Base-by-base conservation (phyloP, 2,329 filamentous ascomycete species). In the Aspergillus flavus region DNA sequence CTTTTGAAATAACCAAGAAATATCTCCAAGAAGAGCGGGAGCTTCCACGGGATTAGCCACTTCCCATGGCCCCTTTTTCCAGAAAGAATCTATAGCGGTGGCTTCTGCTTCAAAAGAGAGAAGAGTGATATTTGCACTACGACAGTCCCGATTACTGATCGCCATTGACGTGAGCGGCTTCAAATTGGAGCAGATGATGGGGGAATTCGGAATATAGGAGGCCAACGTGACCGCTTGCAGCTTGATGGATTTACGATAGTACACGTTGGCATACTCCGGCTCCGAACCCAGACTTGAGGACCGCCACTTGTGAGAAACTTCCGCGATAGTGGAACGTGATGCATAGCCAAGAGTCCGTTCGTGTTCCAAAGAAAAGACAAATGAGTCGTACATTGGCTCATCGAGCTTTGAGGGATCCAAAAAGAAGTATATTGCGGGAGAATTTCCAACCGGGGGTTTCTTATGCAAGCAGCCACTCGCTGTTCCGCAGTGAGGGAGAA, bases 401-500 rank as follows among this genome's bases (percentile, higher is more conserved):
- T 82, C 82, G 41, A 83, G 78, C 19, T 81, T 81, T 6, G 80
- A 76, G 0, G 86, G 84, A 59, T 90, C 86, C 3, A 87, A 75
- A 68, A 89, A 89, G 2, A 90, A 72, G 66, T 83, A 90, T 0
- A 88, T 59, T 1, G 78, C 70, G 10, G 57, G 68, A 9, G 58
- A 59, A 4, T 63, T 63, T 9, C 59, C 57, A 43, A 30, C 60
- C 19, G 57, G 65, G 53, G 23, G 57, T 58, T 76, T 81, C 67
- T 81, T 83, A 72, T 89, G 88, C 26, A 90, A 72, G 59, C 83
- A 82, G 19, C 81, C 79, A 26, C 76, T 81, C 0, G 87, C 83
- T 4, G 84, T 88, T 6, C 86, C 87, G 68, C 88, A 91, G 6
- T 84, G 74, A 12, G 80, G 82, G 1, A 87, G 75, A 11, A 83